phyloP scores from a whole-genome alignment of 2,329 filamentous ascomycete species.

The Aureobasidium vineae region DNA sequence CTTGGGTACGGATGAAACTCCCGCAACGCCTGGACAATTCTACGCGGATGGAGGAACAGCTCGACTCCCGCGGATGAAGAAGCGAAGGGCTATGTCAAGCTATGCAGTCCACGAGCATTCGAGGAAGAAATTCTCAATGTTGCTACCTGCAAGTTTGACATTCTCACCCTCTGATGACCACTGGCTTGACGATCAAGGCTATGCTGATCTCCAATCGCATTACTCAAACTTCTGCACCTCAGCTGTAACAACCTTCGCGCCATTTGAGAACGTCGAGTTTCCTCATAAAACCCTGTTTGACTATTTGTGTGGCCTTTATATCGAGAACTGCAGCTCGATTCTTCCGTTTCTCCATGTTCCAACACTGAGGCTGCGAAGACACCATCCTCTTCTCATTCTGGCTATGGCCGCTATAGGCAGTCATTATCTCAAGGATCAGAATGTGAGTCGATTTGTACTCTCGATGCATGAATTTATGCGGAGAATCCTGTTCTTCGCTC shows the following conservation, averaged over 20 bases:
- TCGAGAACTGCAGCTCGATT: background rate
- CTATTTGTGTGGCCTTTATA: background rate
- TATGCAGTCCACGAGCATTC: background rate
- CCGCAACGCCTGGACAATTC: background rate
- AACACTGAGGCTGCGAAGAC: background rate
- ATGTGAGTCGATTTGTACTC: conserved; percentile 22
- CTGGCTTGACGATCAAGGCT: background rate
- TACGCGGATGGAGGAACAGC: conserved; percentile 2
- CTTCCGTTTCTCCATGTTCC: background rate
- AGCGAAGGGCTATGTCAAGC: background rate
- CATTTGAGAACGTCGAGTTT: background rate
- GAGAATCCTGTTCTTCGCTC: conserved; percentile 18
- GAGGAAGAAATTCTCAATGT: background rate
- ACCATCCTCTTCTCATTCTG: conserved; percentile 32
- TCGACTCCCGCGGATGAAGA: background rate
- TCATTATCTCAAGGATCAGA: conserved; percentile 30
- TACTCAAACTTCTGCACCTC: background rate
- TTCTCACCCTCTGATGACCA: background rate
- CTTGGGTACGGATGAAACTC: background rate
- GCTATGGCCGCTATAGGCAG: conserved; percentile 35
- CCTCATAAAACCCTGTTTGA: background rate
- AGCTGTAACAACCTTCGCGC: background rate
- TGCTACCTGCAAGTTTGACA: background rate
- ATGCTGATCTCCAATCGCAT: background rate
- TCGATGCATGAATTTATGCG: conserved; percentile 28